Evolutionary conservation across 768 basidiomycete genomes (phyloP), one percentile per base, ranked within the genome.

Genomic region (Mycena kentingensis): DNA sequence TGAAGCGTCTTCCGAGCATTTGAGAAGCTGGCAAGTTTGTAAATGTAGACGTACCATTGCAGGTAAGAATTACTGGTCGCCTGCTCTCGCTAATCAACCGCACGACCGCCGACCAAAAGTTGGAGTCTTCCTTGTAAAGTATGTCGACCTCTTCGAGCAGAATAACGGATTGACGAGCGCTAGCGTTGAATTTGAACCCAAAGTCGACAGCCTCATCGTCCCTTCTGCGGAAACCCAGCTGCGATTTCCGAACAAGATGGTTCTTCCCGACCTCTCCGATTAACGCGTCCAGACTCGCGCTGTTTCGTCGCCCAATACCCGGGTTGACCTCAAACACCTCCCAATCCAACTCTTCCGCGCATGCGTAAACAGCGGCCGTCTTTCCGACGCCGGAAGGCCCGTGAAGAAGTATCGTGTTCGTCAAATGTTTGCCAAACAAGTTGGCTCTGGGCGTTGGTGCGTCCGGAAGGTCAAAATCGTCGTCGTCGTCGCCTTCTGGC

Each of bases 261-360:
- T 97, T 98, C 73, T 83, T 92, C 18, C 93, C 93, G 3, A 95
- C 93, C 54, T 96, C 93, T 13, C 97, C 97, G 41, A 98, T 82
- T 57, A 94, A 77, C 51, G 79, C 77, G 51, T 87, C 84, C 58
- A 99, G 73, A 61, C 83, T 90, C 22, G 83, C 75, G 5, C 89
- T 90, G 54, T 83, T 89, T 29, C 97, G 82, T 63, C 82, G 89
- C n/a, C 94, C 94, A 46, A 95, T 85, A 3, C 97, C 97, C 22
- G 97, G 91, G 70, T 94, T 89, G 12, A 98, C 93, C 67, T 99
- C 97, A 63, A 98, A 97, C 12, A 98, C 84, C 44, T 95, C 91
- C 91, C 92, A 99, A 13, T 87, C 92, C 28, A 99, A 77, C 70
- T 99, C 96, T 48, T 85, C 83, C 4, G 94, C 93, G 64, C 93